Percentiles rank a stretch among this genome's conserved stretches.
phyloP scores from a whole-genome alignment of 179 eudicot genomes.

The Sideroxylon spinosum region DNA sequence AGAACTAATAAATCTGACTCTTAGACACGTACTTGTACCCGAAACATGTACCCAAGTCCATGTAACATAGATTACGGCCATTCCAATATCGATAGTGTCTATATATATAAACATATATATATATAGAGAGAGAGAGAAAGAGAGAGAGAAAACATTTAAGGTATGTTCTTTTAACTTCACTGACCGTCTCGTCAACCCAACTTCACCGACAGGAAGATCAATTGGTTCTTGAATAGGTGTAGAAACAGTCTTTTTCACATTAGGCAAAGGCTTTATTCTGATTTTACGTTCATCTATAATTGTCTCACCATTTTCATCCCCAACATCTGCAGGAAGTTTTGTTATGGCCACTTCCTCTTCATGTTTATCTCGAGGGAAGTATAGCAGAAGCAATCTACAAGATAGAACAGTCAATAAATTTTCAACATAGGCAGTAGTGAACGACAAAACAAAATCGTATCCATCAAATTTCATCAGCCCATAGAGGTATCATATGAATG shows the following conservation, averaged over 20 bases:
- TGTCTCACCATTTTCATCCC: slow-evolving; percentile 98
- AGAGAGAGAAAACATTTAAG: not conserved
- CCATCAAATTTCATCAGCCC: not conserved
- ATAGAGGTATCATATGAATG: not conserved
- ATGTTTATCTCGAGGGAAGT: slow-evolving; percentile 93
- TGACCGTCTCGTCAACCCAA: slow-evolving; percentile 65
- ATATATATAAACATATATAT: too few species aligned
- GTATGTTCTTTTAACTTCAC: slow-evolving; percentile 19
- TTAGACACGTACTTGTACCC: too few species aligned
- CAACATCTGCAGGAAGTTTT: slow-evolving; percentile 98
- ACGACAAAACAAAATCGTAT: not conserved
- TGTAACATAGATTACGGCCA: not conserved
- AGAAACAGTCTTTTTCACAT: slow-evolving; percentile 51
- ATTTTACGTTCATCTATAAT: slow-evolving; percentile 90
- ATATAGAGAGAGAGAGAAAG: not conserved
- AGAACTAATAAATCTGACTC: too few species aligned
- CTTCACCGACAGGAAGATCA: slow-evolving; percentile 66
- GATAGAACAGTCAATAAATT: slow-evolving; percentile 10
- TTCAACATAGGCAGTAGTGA: not conserved
- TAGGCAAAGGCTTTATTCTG: slow-evolving; percentile 84
- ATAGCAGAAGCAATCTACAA: slow-evolving; percentile 84
- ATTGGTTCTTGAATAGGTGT: slow-evolving; percentile 50
- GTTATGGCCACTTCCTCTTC: slow-evolving; percentile 85
- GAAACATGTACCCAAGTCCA: too few species aligned
- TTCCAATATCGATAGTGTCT: not conserved